These are phyloP conservation scores for Phaeoacremonium minimum DNA, from an alignment of 2,329 filamentous ascomycete species.

Conservation along the genomic window DNA sequence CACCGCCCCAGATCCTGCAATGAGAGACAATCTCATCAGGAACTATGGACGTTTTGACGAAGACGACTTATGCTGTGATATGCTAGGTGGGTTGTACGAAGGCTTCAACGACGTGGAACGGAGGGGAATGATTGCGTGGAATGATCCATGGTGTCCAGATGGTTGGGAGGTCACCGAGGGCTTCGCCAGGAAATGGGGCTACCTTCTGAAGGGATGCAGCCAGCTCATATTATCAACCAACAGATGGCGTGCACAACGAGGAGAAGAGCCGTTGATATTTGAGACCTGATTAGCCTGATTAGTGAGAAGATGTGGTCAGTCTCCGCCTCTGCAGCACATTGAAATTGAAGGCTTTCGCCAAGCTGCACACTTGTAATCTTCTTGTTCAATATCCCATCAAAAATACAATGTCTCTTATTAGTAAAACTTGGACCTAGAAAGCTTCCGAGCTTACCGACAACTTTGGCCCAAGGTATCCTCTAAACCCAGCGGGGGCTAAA, in stretches of 20 bases:
- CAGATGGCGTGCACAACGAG: slow-evolving; percentile 25
- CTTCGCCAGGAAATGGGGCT: slow-evolving; percentile 32
- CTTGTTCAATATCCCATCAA: too few relatives aligned
- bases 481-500: too few relatives aligned
- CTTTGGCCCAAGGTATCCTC: too few relatives aligned
- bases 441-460: too few relatives aligned
- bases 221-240: slow-evolving; percentile 29
- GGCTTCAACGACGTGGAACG: slow-evolving; percentile 10
- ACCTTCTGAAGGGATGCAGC: slow-evolving; percentile 30
- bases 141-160: slow-evolving; percentile 27
- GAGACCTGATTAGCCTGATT: not conserved
- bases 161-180: slow-evolving; percentile 36
- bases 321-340: too few relatives aligned
- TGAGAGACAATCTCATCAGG: slow-evolving; percentile 2
- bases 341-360: too few relatives aligned
- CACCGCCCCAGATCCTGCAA: not conserved
- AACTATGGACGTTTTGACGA: not conserved
- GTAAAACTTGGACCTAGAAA: too few relatives aligned
- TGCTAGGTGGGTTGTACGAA: not conserved
- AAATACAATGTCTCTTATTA: too few relatives aligned
- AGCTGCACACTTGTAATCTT: too few relatives aligned
- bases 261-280: slow-evolving; percentile 15
- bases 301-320: too few relatives aligned
- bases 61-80: not conserved
- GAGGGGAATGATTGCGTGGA: slow-evolving; percentile 30